phyloP scores from a whole-genome alignment of 495 filamentous ascomycete genomes.

The Terfezia boudieri region DNA sequence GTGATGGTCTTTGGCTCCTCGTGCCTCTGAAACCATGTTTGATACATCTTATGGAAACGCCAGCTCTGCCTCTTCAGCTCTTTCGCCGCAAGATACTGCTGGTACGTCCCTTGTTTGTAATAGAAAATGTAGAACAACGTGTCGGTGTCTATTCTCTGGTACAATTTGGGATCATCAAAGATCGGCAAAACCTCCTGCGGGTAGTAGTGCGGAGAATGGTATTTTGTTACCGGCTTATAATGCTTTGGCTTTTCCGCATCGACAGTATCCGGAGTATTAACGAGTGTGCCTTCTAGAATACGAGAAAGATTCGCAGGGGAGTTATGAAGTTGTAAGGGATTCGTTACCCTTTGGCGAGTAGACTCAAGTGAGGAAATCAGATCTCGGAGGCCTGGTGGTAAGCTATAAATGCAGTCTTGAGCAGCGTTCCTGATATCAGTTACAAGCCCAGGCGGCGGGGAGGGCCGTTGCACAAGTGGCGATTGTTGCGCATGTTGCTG shows the following conservation, averaged over 20 bases:
- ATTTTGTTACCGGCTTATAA: slow-evolving; percentile 61
- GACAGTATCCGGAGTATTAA: slow-evolving; percentile 43
- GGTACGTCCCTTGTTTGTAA: slow-evolving; percentile 87
- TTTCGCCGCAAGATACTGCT: slow-evolving; percentile 91
- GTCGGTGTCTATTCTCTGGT: slow-evolving; percentile 75
- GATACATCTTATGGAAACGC: slow-evolving; percentile 98
- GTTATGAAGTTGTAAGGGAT: slow-evolving; percentile 31
- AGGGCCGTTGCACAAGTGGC: too few relatives aligned
- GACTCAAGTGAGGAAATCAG: slow-evolving; percentile 74
- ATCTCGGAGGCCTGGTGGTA: slow-evolving; percentile 78
- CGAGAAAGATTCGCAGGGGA: slow-evolving; percentile 28
- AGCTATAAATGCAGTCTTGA: slow-evolving; percentile 43
- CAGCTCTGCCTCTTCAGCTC: slow-evolving; percentile 91
- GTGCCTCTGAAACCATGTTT: slow-evolving; percentile 97
- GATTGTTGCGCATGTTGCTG: not conserved
- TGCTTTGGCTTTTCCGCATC: slow-evolving; percentile 65
- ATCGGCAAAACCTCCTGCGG: slow-evolving; percentile 77
- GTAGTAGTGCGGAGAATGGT: slow-evolving; percentile 62
- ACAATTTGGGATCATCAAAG: slow-evolving; percentile 74
- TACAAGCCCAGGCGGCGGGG: not conserved
- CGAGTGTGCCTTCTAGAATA: slow-evolving; percentile 41
- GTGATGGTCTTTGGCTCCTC: slow-evolving; percentile 97
- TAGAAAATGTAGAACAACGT: slow-evolving; percentile 99
- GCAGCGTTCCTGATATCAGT: not conserved
- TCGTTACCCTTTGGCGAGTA: slow-evolving; percentile 39